phyloP scores from a whole-genome alignment of 805 yeast genomes.

The Ogataea trehalophila region DNA sequence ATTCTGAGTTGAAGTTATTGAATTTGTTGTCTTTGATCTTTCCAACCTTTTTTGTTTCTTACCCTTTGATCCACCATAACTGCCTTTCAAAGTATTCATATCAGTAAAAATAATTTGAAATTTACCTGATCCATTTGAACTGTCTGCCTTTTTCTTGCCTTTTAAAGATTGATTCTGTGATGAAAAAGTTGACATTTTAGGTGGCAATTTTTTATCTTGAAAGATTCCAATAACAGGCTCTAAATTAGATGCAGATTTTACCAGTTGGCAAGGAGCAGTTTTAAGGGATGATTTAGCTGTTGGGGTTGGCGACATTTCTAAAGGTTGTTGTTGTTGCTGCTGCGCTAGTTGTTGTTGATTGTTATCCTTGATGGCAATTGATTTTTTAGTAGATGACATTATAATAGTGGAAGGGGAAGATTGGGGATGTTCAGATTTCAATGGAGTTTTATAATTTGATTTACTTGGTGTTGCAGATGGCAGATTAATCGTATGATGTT shows the following conservation, averaged over 20 bases:
- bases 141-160: constrained; percentile 6
- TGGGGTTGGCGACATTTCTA: constrained; percentile 30
- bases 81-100: constrained; percentile 28
- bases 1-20: constrained; percentile 1
- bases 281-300: constrained; percentile 25
- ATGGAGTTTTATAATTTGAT: constrained; percentile 19
- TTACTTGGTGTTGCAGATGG: constrained; percentile 14
- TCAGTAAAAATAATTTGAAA: constrained; percentile 45
- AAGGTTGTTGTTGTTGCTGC: neutral
- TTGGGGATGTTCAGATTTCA: constrained; percentile 15
- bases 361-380: constrained; percentile 4
- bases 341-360: too few relatives aligned
- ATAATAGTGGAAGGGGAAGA: constrained; percentile 34
- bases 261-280: constrained; percentile 24
- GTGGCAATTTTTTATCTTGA: constrained; percentile 17
- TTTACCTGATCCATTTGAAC: constrained; percentile 36
- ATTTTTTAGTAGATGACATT: constrained; percentile 23
- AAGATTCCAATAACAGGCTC: constrained; percentile 32
- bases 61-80: constrained; percentile 10
- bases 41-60: constrained; percentile 13
- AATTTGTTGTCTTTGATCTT: constrained; percentile 14
- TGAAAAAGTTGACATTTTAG: constrained; percentile 7
- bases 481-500: constrained; percentile 1
- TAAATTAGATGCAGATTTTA: constrained; percentile 22
- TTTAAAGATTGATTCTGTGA: neutral